phyloP scores from a whole-genome alignment of 257 asterid species.

The Mentha longifolia region DNA sequence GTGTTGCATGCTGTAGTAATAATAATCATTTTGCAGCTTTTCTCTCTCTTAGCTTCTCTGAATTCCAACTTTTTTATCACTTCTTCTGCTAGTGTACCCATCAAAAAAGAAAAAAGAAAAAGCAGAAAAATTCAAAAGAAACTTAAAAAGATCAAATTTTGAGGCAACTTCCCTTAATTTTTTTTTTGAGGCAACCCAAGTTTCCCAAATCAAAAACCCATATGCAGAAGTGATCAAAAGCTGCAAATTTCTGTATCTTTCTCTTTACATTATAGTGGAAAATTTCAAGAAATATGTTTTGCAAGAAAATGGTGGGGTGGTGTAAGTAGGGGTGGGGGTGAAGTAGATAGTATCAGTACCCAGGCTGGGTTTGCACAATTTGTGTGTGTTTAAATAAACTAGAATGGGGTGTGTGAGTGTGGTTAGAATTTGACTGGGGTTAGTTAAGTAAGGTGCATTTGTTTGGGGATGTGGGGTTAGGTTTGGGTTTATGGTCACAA shows the following conservation, averaged over 20 bases:
- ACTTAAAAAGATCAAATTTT: conserved; percentile 19
- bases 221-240: conserved; percentile 36
- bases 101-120: conserved; percentile 32
- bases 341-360: conserved; percentile 37
- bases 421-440: conserved; percentile 79
- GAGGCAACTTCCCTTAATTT: no score
- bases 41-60: conserved; percentile 54
- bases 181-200: conserved; percentile 14
- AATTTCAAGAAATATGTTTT: conserved; percentile 16
- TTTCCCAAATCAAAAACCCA: conserved; percentile 1
- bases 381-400: conserved; percentile 69
- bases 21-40: conserved; percentile 41
- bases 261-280: conserved; percentile 49
- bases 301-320: not conserved
- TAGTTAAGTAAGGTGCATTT: conserved; percentile 40
- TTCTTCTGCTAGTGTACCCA: conserved; percentile 62
- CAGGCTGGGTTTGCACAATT: conserved; percentile 49
- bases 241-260: conserved; percentile 18
- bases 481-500: conserved; percentile 20
- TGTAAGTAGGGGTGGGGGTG: not conserved
- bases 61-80: conserved; percentile 41
- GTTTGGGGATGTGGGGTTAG: conserved; percentile 25
- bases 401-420: conserved; percentile 44
- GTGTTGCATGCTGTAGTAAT: conserved; percentile 50
- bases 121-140: not conserved